Evolutionary conservation across 2,329 filamentous ascomycete genomes (phyloP).

Genomic region (Incumbomyces delicatus): DNA sequence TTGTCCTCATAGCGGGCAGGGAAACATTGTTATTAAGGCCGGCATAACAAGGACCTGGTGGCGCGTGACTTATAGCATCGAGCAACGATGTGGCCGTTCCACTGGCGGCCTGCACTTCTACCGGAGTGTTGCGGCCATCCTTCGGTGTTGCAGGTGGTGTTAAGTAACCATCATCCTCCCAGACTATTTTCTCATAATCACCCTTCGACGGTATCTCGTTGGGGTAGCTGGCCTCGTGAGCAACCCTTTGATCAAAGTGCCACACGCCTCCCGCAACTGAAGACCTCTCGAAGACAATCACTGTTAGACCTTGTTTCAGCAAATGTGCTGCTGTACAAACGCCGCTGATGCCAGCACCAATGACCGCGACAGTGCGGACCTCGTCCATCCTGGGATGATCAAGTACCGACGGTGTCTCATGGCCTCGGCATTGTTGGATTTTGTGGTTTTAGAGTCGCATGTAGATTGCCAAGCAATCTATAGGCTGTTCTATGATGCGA

Average conservation of each 20-base stretch:
- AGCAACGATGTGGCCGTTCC: neutral
- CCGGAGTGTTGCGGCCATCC: neutral
- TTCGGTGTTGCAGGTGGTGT: slow-evolving; percentile 13
- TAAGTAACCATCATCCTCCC: slow-evolving; percentile 12
- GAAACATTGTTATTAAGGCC: slow-evolving; percentile 46
- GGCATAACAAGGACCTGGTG: slow-evolving; percentile 47
- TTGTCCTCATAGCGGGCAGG: slow-evolving; percentile 41
- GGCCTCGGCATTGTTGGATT: no score
- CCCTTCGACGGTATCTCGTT: slow-evolving; percentile 28
- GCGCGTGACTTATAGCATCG: slow-evolving; percentile 33
- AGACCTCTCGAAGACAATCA: slow-evolving; percentile 47
- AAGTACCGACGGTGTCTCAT: no score
- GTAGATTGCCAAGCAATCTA: no score
- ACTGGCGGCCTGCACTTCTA: neutral
- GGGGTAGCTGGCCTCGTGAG: slow-evolving; percentile 41
- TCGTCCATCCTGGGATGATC: neutral
- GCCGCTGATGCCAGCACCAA: slow-evolving; percentile 45
- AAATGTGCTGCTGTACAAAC: slow-evolving; percentile 40
- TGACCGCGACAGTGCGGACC: slow-evolving; percentile 32
- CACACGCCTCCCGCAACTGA: slow-evolving; percentile 46
- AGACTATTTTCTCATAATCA: slow-evolving; percentile 20
- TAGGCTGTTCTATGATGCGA: neutral
- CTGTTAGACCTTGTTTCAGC: slow-evolving; percentile 36
- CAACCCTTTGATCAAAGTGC: slow-evolving; percentile 43
- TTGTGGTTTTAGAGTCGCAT: no score